Percentiles rank a stretch among this genome's conserved stretches.
phyloP scores from a whole-genome alignment of 139 green algal genomes.

The Monoraphidium neglectum region DNA sequence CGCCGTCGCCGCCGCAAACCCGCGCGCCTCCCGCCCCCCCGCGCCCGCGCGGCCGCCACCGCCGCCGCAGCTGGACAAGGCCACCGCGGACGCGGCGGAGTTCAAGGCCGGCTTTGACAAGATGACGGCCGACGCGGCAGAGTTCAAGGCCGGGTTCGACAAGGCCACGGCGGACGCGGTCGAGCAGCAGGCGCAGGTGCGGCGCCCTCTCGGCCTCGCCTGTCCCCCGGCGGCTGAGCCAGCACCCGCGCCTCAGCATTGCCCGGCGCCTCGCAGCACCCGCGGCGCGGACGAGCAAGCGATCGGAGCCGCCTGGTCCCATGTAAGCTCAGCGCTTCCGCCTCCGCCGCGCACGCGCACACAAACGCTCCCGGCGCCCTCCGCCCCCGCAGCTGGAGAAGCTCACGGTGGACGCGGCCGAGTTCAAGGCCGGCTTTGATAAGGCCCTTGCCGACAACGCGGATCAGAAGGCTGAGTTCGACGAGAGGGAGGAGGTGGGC shows the following conservation, averaged over 20 bases:
- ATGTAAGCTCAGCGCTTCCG: too few relatives aligned
- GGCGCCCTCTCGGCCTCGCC: too few relatives aligned
- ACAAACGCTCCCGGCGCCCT: too few relatives aligned
- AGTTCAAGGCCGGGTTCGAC: slow-evolving; percentile 18
- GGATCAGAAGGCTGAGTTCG: slow-evolving; percentile 32
- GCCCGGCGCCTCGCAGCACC: too few relatives aligned
- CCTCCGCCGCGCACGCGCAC: too few relatives aligned
- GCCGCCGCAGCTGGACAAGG: slow-evolving; percentile 14
- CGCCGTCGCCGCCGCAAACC: too few relatives aligned
- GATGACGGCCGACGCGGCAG: slow-evolving; percentile 3
- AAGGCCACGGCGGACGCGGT: neutral
- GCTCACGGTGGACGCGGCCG: slow-evolving; percentile 15
- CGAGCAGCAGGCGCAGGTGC: neutral
- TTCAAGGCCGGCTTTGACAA: slow-evolving; percentile 25
- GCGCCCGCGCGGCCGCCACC: too few relatives aligned
- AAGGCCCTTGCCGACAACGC: slow-evolving; percentile 12
- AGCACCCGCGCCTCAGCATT: too few relatives aligned
- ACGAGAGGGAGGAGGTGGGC: neutral
- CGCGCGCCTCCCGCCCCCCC: too few relatives aligned
- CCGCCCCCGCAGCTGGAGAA: slow-evolving; percentile 6
- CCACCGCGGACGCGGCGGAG: slow-evolving; percentile 7
- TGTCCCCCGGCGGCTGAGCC: too few relatives aligned
- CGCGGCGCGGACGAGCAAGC: too few relatives aligned
- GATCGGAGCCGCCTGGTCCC: too few relatives aligned
- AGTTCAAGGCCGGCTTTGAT: slow-evolving; percentile 34